Base-by-base conservation (phyloP, 495 filamentous ascomycete genomes). In the Evansstolkia leycettana region DNA sequence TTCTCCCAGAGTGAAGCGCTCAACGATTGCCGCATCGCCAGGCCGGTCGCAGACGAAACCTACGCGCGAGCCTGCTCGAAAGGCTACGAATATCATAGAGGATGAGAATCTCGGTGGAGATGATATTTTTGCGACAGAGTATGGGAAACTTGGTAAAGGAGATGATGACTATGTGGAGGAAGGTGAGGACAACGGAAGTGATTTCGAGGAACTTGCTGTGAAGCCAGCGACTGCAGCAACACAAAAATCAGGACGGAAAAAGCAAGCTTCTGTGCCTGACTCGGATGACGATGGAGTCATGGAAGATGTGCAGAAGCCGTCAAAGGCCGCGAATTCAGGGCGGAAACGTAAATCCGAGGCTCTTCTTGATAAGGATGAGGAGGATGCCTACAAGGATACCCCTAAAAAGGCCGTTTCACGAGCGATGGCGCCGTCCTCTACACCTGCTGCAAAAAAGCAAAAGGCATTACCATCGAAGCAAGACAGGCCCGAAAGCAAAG, bases 151-250 rank as follows among this genome's bases (percentile, higher is more conserved):
- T 26, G 54, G 70, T 25, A 79, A 74, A 48, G 73, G 73, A 28
- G 76, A 79, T 36, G 80, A 83, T 43, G 76, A 80, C 45, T 80
- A 79, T 30, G 78, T 83, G 23, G 69, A 62, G 17, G 76, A 76
- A 37, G 70, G 73, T 24, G 73, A 76, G 23, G 67, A 75, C 25
- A 69, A 75, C 23, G 76, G 66, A 33, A 60, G 67, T 28, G 56
- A 60, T 31, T 54, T 60, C 25, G 62, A 59, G 26, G 46, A 57
- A 11, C 49, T 59, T 9, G 50, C 54, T 5, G 57, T 58, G 12
- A 65, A 52, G 28, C 63, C 57, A 12, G 51, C 51, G 7, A 50
- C 38, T 55, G 27, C 50, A 8, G 45, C 46, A 11, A 38, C 47
- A 5, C 49, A 39, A 23, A 52, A 20, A 24, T 9, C 50, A 13